These are phyloP conservation scores for Harringtonia lauricola DNA, from an alignment of 2,329 filamentous ascomycete species.

Conservation along the genomic window DNA sequence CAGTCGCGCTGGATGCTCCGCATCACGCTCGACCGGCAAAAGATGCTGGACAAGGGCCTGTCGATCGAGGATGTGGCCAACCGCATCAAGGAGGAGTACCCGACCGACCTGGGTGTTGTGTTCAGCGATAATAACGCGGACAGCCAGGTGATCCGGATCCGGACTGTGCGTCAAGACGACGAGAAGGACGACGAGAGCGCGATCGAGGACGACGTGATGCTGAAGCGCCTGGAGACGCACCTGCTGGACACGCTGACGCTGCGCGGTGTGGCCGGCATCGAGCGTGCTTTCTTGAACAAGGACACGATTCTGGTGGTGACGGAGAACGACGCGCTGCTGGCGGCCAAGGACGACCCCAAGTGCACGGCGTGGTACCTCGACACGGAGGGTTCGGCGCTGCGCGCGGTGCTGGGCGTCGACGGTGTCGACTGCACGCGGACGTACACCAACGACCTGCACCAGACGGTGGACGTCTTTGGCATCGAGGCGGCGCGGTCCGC, in stretches of 20 bases:
- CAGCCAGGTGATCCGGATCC: slow-evolving; percentile 85
- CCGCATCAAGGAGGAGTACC: slow-evolving; percentile 82
- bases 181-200: slow-evolving; percentile 60
- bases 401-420: slow-evolving; percentile 72
- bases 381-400: slow-evolving; percentile 81
- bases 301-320: slow-evolving; percentile 58
- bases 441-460: slow-evolving; percentile 91
- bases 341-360: slow-evolving; percentile 58
- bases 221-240: slow-evolving; percentile 86
- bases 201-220: slow-evolving; percentile 76
- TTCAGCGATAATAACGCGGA: slow-evolving; percentile 98
- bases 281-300: slow-evolving; percentile 86
- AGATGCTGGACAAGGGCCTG: slow-evolving; percentile 89
- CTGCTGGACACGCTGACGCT: slow-evolving; percentile 84
- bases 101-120: slow-evolving; percentile 76
- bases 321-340: slow-evolving; percentile 61
- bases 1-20: slow-evolving; percentile 95
- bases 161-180: slow-evolving; percentile 60
- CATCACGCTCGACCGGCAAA: slow-evolving; percentile 84
- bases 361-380: slow-evolving; percentile 95
- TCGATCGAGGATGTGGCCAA: slow-evolving; percentile 83
- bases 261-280: slow-evolving; percentile 79
- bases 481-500: slow-evolving; percentile 89
- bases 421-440: slow-evolving; percentile 81
- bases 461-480: slow-evolving; percentile 88